Base-by-base conservation (phyloP, 1,284 basidiomycete species). In the Rhodotorula mucilaginosa region DNA sequence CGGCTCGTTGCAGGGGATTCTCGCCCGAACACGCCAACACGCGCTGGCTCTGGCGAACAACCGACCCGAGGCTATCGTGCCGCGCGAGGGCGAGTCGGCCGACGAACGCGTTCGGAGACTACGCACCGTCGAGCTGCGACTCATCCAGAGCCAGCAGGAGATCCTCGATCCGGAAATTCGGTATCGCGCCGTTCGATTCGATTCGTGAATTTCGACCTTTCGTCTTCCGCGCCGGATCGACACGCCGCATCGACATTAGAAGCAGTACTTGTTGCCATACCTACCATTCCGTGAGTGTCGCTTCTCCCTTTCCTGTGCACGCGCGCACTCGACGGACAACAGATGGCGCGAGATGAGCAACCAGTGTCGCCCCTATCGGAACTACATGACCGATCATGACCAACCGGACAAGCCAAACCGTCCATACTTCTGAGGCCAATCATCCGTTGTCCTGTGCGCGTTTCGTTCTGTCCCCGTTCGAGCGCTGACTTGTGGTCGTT, bases 1-100 rank as follows among this genome's bases (percentile, higher is more conserved):
- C 31, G 87, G 88, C 2, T 90, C 89, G 71, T 92, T 96, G 0
- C 92, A 97, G 78, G 87, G 88, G n/a, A 86, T 99, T 48, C 84
- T 99, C 3, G 81, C 84, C 5, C 81, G 87, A 46, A 97, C 94
- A 0, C 85, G 92, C 66, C 81, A 86, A 26, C 82, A 87, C 75
- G 84, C 89, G 13, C 59, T 78, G 2, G 29, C 64, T 23, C 66
- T 76, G 58, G 71, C 75, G 5, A 61, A 73, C 56, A 80, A 81
- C n/a, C 82, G 90, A 1, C 86, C 88, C 0, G 83, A 71, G 34
- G 58, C 60, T 26, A 76, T 75, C 62, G 76, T 74, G 34, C 71
- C 70, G 13, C 66, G 57, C 26, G 74, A 67, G 23, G 19, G 78
- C 75, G 57, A 77, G 76, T 59, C 79, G 74, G 51, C 73, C 77